Evolutionary conservation across 2,329 filamentous ascomycete genomes (phyloP).

Genomic region (Penicillium sp.): DNA sequence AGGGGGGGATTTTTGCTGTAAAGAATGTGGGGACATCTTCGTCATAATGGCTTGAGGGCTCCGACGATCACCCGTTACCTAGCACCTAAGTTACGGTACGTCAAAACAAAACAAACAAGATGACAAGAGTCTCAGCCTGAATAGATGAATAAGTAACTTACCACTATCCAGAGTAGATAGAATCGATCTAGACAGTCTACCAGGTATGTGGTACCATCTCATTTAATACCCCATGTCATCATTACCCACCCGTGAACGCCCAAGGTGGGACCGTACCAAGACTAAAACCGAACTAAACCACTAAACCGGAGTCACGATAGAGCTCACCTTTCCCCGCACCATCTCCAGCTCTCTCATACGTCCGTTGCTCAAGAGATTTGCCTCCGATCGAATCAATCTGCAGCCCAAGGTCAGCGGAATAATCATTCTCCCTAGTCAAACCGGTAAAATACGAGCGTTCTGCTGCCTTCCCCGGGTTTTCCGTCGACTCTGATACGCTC

Average conservation of each 20-base stretch:
- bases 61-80: neutral
- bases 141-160: neutral
- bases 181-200: neutral
- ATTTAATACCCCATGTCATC: neutral
- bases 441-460: neutral
- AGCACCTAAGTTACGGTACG: neutral
- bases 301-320: neutral
- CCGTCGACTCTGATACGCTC: neutral
- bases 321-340: conserved; percentile 12
- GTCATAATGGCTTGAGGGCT: neutral
- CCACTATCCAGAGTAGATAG: neutral
- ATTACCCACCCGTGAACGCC: conserved; percentile 1
- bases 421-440: neutral
- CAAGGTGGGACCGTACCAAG: neutral
- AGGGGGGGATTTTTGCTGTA: neutral
- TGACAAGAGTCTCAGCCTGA: neutral
- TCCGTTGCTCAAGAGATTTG: neutral
- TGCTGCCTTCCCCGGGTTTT: neutral
- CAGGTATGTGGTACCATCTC: neutral
- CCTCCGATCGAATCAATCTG: conserved; percentile 1
- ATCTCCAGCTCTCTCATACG: neutral
- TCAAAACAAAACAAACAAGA: neutral
- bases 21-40: neutral
- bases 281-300: neutral
- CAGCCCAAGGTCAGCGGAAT: neutral